A percentile compares a stretch with the other conserved stretches of the same genome.
These are phyloP conservation scores for Coniochaeta hoffmannii DNA, from an alignment of 2,329 filamentous ascomycete species.

Conservation along the genomic window DNA sequence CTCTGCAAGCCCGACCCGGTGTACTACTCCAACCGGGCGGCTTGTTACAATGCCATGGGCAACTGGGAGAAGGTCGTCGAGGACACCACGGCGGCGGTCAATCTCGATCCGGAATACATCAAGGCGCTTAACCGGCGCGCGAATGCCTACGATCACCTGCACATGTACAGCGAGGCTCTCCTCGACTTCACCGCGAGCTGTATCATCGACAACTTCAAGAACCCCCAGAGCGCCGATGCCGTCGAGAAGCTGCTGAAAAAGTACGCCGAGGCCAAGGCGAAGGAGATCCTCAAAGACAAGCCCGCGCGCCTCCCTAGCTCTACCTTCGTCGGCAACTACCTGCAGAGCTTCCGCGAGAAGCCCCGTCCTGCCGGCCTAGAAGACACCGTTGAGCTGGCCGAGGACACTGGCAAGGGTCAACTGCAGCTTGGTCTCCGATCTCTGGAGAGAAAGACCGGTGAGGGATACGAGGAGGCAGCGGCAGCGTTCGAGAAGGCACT, in stretches of 20 bases:
- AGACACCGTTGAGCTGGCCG: constrained; percentile 67
- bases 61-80: constrained; percentile 96
- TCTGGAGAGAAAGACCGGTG: constrained; percentile 78
- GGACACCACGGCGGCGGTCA: constrained; percentile 91
- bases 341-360: constrained; percentile 92
- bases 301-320: constrained; percentile 84
- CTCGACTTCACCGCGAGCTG: constrained; percentile 98
- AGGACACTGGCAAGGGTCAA: constrained; percentile 76
- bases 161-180: constrained; percentile 86
- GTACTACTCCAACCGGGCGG: constrained; percentile 97
- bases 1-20: constrained; percentile 95
- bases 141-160: constrained; percentile 91
- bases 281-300: constrained; percentile 81
- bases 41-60: constrained; percentile 88
- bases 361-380: constrained; percentile 74
- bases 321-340: constrained; percentile 96
- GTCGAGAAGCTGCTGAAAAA: constrained; percentile 94
- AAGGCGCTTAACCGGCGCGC: constrained; percentile 96
- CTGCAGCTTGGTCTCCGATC: constrained; percentile 75
- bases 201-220: constrained; percentile 97
- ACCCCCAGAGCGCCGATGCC: constrained; percentile 77
- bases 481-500: constrained; percentile 81
- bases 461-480: constrained; percentile 86
- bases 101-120: constrained; percentile 90
- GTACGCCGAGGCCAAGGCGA: constrained; percentile 90